Evolutionary conservation across 2,329 filamentous ascomycete species (phyloP).

Genomic region (Aspergillus nomiae): DNA sequence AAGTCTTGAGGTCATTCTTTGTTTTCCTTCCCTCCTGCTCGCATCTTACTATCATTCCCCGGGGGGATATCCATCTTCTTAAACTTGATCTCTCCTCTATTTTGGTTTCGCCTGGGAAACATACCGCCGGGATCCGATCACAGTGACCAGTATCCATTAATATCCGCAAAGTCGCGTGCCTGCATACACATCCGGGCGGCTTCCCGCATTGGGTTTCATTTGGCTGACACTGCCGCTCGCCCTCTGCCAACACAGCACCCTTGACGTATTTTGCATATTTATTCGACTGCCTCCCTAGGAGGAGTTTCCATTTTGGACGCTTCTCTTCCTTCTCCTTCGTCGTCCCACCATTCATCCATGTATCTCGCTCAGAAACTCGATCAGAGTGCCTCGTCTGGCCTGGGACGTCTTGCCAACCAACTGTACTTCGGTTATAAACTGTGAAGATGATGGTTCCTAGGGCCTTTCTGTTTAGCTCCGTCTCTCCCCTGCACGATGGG

Average conservation of each 20-base stretch:
- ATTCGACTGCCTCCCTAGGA: slow-evolving; percentile 1
- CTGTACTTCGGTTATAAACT: slow-evolving; percentile 15
- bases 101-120: neutral
- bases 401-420: slow-evolving; percentile 20
- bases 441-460: slow-evolving; percentile 46
- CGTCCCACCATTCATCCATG: slow-evolving; percentile 35
- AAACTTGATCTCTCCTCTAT: neutral
- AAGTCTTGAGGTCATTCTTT: slow-evolving; percentile 9
- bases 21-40: neutral
- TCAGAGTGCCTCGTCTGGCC: slow-evolving; percentile 43
- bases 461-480: slow-evolving; percentile 40
- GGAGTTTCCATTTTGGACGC: slow-evolving; percentile 10
- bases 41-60: neutral
- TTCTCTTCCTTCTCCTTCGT: slow-evolving; percentile 9
- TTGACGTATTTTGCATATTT: slow-evolving; percentile 14
- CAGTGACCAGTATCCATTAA: neutral
- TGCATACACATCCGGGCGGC: slow-evolving; percentile 21
- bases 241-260: slow-evolving; percentile 23
- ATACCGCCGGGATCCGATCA: neutral
- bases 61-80: neutral
- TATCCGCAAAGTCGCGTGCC: slow-evolving; percentile 22
- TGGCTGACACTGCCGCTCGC: slow-evolving; percentile 12
- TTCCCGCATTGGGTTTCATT: slow-evolving; percentile 21
- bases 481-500: slow-evolving; percentile 20
- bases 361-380: slow-evolving; percentile 44